These are phyloP conservation scores for Eudorina sp. DNA, from an alignment of 139 green algal genomes.

Conservation along the genomic window DNA sequence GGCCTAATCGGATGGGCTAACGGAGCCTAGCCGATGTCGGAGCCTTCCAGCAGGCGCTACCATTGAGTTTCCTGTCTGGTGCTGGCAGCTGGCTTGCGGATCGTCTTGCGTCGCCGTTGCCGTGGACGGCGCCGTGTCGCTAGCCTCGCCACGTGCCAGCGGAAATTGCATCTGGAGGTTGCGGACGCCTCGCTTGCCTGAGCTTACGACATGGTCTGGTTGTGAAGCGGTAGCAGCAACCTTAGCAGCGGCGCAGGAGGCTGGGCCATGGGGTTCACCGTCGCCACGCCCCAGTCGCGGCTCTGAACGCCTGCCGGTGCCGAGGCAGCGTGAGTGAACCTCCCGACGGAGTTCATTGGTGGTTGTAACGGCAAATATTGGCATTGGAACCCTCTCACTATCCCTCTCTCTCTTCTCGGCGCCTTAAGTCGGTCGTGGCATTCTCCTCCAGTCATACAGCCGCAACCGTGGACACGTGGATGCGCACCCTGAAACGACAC, in stretches of 20 bases:
- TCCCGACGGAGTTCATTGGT: neutral
- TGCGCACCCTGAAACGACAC: too few species aligned
- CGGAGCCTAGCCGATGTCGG: neutral
- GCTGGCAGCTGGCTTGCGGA: neutral
- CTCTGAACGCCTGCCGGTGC: neutral
- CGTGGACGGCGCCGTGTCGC: neutral
- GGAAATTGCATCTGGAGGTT: neutral
- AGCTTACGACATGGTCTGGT: neutral
- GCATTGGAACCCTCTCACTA: too few species aligned
- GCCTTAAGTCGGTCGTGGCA: too few species aligned
- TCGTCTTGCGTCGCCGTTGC: neutral
- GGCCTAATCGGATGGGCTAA: conserved; percentile 15
- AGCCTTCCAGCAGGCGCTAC: neutral
- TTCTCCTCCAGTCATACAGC: too few species aligned
- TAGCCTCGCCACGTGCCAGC: neutral
- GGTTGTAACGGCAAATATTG: conserved; percentile 20
- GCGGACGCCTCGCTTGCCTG: neutral
- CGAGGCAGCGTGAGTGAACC: too few species aligned
- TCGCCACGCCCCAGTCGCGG: neutral
- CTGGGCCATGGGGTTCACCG: neutral
- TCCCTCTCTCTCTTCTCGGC: too few species aligned
- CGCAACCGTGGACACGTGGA: too few species aligned
- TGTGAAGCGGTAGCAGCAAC: neutral
- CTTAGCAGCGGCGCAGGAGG: conserved; percentile 22
- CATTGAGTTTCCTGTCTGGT: neutral